Evolutionary conservation across 2,329 filamentous ascomycete species (phyloP), one percentile per base, ranked within the genome.

Genomic region (Paecilomyces sp.): DNA sequence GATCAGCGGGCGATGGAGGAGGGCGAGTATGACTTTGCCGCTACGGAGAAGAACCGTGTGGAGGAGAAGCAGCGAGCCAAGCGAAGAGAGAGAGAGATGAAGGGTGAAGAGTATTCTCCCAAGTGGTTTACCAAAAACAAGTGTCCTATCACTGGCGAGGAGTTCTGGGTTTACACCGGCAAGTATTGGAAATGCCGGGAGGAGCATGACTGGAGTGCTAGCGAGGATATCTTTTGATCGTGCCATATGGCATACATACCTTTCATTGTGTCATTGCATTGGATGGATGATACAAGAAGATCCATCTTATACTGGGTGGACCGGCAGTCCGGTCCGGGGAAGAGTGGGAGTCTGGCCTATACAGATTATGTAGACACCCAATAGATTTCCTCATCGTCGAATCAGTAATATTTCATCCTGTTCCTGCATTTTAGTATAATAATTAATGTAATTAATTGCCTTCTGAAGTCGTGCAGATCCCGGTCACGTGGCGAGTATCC

Each of bases 1-100:
- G 94, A 99, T 74, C 94, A 99, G 78, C 84, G 94, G 11, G 94
- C 94, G 1, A 99, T 99, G 94, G 94, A 99, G 74, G 92, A 97
- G 62, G 94, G 93, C n/a, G 86, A 92, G 75, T 99, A 99, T 71
- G 93, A 97, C 69, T 82, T 94, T 61, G 94, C 94, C 1, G 94
- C 93, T 0, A 85, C 84, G 4, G 94, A 99, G 80, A 99, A 99
- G 84, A 94, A 93, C 70, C 83, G 94, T 1, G 85, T 99, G 0
- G 94, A 99, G 75, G 90, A 97, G 78, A 92, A 88, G 64, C 94
- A 99, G 80, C 83, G 94, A 61, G 86, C 88, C 9, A 87, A 88
- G 60, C 80, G 94, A 62, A 79, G 90, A 58, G 78, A 82, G 60
- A 82, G 92, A 25, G 93, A 99, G 76, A 82, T 83, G 31, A 83